Evolutionary conservation across 805 yeast species (phyloP).

Genomic region (Cyberlindnera meyerae): DNA sequence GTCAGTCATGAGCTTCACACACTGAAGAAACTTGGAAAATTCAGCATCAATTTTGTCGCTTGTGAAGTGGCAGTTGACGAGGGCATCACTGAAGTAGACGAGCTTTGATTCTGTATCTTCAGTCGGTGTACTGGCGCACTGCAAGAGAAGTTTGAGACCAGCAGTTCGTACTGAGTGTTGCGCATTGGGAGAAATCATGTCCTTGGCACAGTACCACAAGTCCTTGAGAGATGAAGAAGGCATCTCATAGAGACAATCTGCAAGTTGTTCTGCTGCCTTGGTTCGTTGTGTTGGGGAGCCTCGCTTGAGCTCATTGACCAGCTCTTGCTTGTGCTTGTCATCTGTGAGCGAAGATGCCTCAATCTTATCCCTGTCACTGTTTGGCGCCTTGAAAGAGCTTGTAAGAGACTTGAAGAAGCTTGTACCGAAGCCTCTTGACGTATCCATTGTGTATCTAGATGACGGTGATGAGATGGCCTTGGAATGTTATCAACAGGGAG

Average conservation of each 20-base stretch:
- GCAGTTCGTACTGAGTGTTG: conserved; percentile 39
- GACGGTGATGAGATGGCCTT: background rate
- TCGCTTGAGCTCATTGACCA: conserved; percentile 35
- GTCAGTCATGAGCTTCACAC: conserved; percentile 43
- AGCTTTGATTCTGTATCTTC: conserved; percentile 44
- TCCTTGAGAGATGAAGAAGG: conserved; percentile 61
- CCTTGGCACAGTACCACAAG: conserved; percentile 62
- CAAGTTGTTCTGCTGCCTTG: conserved; percentile 47
- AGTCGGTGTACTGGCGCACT: conserved; percentile 49
- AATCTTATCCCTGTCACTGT: conserved; percentile 26
- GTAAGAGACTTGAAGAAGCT: conserved; percentile 26
- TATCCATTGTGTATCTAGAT: conserved; percentile 7
- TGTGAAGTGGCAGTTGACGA: conserved; percentile 36
- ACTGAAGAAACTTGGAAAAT: conserved; percentile 43
- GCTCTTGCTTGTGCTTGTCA: conserved; percentile 35
- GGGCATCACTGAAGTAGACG: conserved; percentile 57
- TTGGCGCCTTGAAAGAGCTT: conserved; percentile 21
- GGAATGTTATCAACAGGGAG: background rate
- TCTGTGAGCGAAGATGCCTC: conserved; percentile 43
- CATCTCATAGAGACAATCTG: conserved; percentile 44
- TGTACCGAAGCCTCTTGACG: conserved; percentile 12
- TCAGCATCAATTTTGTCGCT: conserved; percentile 40
- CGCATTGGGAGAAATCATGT: conserved; percentile 41
- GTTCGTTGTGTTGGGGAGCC: conserved; percentile 37
- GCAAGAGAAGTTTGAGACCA: conserved; percentile 47